Evolutionary conservation across 768 basidiomycete genomes (phyloP), one percentile per base, ranked within the genome.

Genomic region (Hericium rajendrae): DNA sequence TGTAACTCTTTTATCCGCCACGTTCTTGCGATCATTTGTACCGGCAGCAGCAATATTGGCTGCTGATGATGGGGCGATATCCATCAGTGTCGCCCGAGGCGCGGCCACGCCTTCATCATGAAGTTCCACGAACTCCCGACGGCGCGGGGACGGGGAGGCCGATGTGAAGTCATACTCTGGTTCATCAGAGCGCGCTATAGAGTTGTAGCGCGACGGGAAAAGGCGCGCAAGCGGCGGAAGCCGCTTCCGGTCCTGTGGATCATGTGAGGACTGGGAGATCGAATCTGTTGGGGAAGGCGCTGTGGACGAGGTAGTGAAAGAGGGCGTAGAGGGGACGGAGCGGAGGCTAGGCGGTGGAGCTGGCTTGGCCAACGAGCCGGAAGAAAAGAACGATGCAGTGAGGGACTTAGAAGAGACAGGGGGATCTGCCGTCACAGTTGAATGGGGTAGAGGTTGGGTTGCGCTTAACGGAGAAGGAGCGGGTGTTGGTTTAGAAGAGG

Each of bases 131-230:
- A 62, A 61, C 6, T 26, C 60, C 38, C 57, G 60, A 20, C 6
- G n/a, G 6, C 32, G n/a, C 16, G 15, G 18, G 11, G 48, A 51
- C 26, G 49, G 49, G 6, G 49, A 37, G 43, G 16, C 22, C 18
- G 49, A 13, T 16, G 49, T 24, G 16, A 51, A 24, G 49, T 26
- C 40, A n/a, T 18, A 41, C 40, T 51, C 37, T 10, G 55, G 52
- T 16, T 52, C 54, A 9, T 60, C 48, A 18, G 55, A 53, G 26
- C 57, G 59, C 8, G 46, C 32, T 13, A 51, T 53, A 11, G 50
- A 56, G 48, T 52, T 54, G 49, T 61, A 58, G 6, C 62, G 60
- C 12, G 62, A 62, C 18, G 62, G 62, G 38, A 62, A 62, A 40
- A 62, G 60, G 38, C 62, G 60, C 5, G 62, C 38, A 4, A 62